Conservation (phyloP, 495 filamentous ascomycete genomes). For the Lentithecium fluviatile region DNA sequence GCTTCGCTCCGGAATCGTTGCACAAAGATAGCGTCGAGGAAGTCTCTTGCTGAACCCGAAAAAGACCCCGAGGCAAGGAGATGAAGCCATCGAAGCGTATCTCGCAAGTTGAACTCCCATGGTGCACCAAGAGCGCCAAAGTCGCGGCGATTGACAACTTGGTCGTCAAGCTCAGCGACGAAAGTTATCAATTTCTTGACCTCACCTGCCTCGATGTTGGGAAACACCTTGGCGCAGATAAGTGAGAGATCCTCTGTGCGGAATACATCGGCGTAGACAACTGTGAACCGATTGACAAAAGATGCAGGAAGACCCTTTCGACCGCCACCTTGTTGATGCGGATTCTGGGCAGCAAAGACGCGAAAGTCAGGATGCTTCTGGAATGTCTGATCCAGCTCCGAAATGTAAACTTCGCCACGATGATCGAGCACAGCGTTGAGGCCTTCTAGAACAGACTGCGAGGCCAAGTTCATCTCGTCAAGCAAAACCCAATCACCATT, state of each 20-base stretch:
- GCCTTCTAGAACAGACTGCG: constrained; percentile 94
- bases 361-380: constrained; percentile 83
- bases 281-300: constrained; percentile 96
- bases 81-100: constrained; percentile 85
- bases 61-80: constrained; percentile 59
- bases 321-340: constrained; percentile 93
- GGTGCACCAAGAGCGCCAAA: constrained; percentile 82
- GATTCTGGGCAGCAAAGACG: constrained; percentile 96
- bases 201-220: constrained; percentile 53
- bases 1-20: constrained; percentile 76
- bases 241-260: constrained; percentile 72
- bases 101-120: constrained; percentile 97
- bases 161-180: constrained; percentile 70
- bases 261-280: constrained; percentile 92
- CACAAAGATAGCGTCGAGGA: constrained; percentile 77
- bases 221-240: constrained; percentile 78
- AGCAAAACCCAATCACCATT: constrained; percentile 92
- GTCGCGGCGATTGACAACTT: constrained; percentile 61
- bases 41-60: constrained; percentile 59
- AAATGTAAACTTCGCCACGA: constrained; percentile 90
- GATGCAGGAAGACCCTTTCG: constrained; percentile 93
- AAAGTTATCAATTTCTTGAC: constrained; percentile 70
- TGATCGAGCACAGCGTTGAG: constrained; percentile 97
- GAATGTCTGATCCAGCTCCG: constrained; percentile 92
- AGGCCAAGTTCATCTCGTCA: constrained; percentile 98